A percentile compares a stretch with the other conserved stretches of the same genome.
Conservation (phyloP, 2,329 filamentous ascomycete genomes). For the Cladosporium sp. region DNA sequence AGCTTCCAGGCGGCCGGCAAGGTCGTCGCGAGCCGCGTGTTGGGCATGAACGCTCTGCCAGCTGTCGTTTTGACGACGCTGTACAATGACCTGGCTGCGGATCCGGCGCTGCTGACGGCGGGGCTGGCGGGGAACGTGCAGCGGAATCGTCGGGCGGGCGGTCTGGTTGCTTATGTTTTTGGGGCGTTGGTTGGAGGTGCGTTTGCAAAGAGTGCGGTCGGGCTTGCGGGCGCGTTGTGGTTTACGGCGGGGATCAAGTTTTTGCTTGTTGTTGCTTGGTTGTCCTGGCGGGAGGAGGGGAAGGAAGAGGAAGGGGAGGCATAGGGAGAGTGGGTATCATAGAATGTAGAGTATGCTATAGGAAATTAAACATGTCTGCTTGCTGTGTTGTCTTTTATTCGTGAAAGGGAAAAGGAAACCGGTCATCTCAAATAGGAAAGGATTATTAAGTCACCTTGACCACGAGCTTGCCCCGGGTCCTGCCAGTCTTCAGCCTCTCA, state of each 20-base stretch:
- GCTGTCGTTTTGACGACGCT: conserved; percentile 73
- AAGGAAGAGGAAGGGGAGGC: conserved; percentile 7
- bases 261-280: conserved; percentile 31
- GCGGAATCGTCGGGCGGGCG: conserved; percentile 45
- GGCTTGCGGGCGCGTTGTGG: conserved; percentile 46
- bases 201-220: conserved; percentile 45
- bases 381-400: not conserved
- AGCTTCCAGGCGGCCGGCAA: conserved; percentile 72
- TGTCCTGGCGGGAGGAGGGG: conserved; percentile 32
- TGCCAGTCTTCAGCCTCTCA: conserved; percentile 51
- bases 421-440: not conserved
- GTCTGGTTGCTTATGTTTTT: conserved; percentile 43
- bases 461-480: conserved; percentile 55
- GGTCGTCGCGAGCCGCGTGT: conserved; percentile 61
- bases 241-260: conserved; percentile 33
- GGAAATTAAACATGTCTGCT: not conserved
- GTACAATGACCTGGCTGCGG: conserved; percentile 70
- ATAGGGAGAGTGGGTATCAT: not conserved
- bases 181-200: conserved; percentile 49
- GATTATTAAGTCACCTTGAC: conserved; percentile 22
- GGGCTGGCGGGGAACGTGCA: conserved; percentile 40
- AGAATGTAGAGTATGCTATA: not conserved
- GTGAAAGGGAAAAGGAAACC: not conserved
- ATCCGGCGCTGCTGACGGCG: conserved; percentile 43
- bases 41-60: conserved; percentile 63